Percentiles rank a stretch among this genome's conserved stretches.
phyloP scores from a whole-genome alignment of 1,284 basidiomycete genomes.

The Anthracocystis setariae region DNA sequence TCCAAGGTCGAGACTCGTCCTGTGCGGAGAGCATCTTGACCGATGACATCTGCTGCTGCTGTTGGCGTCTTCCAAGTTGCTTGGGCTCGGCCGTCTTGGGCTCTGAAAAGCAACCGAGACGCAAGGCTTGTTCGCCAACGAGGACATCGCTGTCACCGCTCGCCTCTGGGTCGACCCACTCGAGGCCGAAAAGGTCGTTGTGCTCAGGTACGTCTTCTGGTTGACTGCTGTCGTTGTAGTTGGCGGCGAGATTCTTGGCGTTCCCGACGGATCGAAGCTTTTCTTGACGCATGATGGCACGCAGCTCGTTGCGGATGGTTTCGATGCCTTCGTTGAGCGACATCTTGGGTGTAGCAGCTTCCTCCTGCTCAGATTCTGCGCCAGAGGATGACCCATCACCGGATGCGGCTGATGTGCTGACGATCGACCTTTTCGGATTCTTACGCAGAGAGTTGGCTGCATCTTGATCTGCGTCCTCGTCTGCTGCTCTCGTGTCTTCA shows the following conservation, averaged over 20 bases:
- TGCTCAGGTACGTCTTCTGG: constrained; percentile 62
- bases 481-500: constrained; percentile 8
- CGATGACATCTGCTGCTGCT: constrained; percentile 26
- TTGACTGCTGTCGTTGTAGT: constrained; percentile 62
- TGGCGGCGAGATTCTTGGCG: constrained; percentile 57
- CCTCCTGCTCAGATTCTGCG: constrained; percentile 1
- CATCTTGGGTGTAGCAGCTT: constrained; percentile 3
- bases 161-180: constrained; percentile 56
- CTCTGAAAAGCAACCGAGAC: constrained; percentile 57
- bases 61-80: constrained; percentile 30
- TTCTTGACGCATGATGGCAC: constrained; percentile 65
- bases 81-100: constrained; percentile 46
- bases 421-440: constrained; percentile 25
- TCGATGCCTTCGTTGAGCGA: constrained; percentile 54
- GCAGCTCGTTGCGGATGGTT: constrained; percentile 60
- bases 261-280: constrained; percentile 65
- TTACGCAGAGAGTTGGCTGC: constrained; percentile 9
- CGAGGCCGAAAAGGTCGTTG: constrained; percentile 63
- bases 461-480: constrained; percentile 15
- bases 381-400: constrained; percentile 8
- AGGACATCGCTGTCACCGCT: constrained; percentile 48
- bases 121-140: constrained; percentile 61
- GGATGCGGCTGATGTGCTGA: constrained; percentile 6
- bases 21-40: constrained; percentile 39
- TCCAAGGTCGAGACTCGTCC: constrained; percentile 46